Evolutionary conservation across 768 basidiomycete species (phyloP).

Genomic region (Leucosporidium yakuticum): DNA sequence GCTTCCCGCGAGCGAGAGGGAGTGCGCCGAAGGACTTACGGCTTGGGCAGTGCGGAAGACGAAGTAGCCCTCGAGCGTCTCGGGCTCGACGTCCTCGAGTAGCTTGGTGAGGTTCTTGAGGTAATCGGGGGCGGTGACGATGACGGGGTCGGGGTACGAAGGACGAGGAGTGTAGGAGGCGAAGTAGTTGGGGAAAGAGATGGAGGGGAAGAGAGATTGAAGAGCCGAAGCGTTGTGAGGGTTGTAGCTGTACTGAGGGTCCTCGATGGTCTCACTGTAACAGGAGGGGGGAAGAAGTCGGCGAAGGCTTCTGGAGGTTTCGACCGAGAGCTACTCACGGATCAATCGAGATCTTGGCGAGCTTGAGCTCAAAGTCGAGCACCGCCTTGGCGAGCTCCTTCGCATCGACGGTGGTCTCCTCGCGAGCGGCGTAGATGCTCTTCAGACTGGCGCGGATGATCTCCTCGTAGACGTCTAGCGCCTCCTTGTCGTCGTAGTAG

Average conservation of each 20-base stretch:
- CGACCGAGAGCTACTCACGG: constrained; percentile 51
- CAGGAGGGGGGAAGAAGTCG: constrained; percentile 7
- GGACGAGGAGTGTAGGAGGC: constrained; percentile 71
- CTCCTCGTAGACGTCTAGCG: constrained; percentile 62
- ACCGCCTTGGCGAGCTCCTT: constrained; percentile 61
- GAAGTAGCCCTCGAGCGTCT: constrained; percentile 80
- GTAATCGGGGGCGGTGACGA: constrained; percentile 78
- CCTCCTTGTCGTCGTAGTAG: constrained; percentile 74
- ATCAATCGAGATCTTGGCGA: constrained; percentile 75
- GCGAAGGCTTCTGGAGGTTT: neutral
- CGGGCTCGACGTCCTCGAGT: constrained; percentile 59
- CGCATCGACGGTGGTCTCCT: constrained; percentile 14
- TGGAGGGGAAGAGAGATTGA: constrained; percentile 56
- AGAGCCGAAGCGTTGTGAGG: constrained; percentile 66
- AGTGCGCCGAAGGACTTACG: constrained; percentile 51
- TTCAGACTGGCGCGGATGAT: constrained; percentile 64
- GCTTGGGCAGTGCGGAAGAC: constrained; percentile 65
- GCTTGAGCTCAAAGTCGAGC: constrained; percentile 66
- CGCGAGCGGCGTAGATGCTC: constrained; percentile 51
- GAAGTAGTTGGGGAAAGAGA: constrained; percentile 80
- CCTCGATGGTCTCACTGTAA: constrained; percentile 57
- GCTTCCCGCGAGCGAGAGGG: neutral
- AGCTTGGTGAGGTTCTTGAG: constrained; percentile 61
- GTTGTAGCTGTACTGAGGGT: constrained; percentile 85
- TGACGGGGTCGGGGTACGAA: constrained; percentile 64